Conservation (phyloP, 441 rosid genomes). For the Jatropha multifida region DNA sequence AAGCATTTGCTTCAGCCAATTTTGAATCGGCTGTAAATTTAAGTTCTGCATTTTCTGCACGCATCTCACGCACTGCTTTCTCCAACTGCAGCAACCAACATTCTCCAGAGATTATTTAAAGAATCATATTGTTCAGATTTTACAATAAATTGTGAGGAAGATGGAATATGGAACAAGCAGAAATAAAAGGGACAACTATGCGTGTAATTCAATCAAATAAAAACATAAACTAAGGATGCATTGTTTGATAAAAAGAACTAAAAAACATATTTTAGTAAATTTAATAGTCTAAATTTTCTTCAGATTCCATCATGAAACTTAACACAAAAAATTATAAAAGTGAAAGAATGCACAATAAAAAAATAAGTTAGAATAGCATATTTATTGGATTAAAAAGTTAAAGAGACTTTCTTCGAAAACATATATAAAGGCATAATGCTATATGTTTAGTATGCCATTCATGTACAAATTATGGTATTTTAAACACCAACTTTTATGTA, state of each 20-base stretch:
- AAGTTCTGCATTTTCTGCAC: conserved; percentile 81
- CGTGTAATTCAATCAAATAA: background rate
- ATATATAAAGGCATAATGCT: background rate
- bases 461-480: background rate
- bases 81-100: conserved; percentile 58
- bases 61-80: conserved; percentile 82
- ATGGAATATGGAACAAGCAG: background rate
- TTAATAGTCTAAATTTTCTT: too few species aligned
- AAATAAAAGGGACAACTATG: background rate
- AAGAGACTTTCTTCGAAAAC: background rate
- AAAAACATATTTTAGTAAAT: too few species aligned
- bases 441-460: background rate
- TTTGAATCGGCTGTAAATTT: conserved; percentile 91
- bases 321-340: too few species aligned
- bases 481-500: too few species aligned
- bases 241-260: too few species aligned
- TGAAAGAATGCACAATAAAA: too few species aligned
- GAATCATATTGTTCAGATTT: background rate
- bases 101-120: conserved; percentile 13
- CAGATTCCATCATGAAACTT: too few species aligned
- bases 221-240: too few species aligned
- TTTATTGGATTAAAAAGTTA: too few species aligned
- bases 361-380: too few species aligned
- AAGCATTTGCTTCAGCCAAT: conserved; percentile 84
- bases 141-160: background rate